Percentiles rank a stretch among this genome's conserved stretches.
phyloP scores from a whole-genome alignment of 768 basidiomycete genomes.

The Russula vinacea region DNA sequence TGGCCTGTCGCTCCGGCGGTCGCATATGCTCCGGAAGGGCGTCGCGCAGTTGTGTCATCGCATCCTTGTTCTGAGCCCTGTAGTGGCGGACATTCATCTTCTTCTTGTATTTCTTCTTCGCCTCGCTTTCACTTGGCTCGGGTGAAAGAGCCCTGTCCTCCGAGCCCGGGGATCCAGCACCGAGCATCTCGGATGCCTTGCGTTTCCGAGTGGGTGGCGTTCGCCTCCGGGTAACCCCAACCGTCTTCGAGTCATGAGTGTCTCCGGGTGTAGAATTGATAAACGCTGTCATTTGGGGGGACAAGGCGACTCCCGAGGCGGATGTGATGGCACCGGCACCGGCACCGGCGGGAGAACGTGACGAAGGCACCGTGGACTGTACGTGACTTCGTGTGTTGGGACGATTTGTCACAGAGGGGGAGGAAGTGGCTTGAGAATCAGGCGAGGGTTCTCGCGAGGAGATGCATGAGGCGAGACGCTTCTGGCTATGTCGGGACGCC shows the following conservation, averaged over 20 bases:
- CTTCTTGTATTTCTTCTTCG: conserved; percentile 28
- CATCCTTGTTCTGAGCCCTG: conserved; percentile 28
- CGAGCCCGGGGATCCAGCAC: conserved; percentile 17
- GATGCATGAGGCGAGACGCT: conserved; percentile 2
- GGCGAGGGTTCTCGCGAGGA: conserved; percentile 23
- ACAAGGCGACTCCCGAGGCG: not conserved
- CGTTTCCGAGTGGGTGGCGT: conserved; percentile 22
- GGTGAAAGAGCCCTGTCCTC: conserved; percentile 17
- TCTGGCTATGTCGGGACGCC: conserved; percentile 15
- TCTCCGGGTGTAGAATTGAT: conserved; percentile 20
- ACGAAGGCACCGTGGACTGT: conserved; percentile 3
- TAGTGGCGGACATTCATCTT: conserved; percentile 29
- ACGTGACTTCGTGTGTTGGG: conserved; percentile 2
- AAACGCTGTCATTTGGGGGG: conserved; percentile 8
- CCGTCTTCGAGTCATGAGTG: not conserved
- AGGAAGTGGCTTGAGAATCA: conserved; percentile 14
- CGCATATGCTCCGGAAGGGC: conserved; percentile 27
- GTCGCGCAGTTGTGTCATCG: conserved; percentile 27
- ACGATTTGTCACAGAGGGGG: conserved; percentile 16
- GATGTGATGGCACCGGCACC: not conserved
- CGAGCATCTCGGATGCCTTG: conserved; percentile 27
- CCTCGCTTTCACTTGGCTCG: conserved; percentile 26
- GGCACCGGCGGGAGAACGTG: not conserved
- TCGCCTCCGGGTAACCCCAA: not conserved
- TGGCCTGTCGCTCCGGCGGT: conserved; percentile 26